Conservation (phyloP, 2,329 filamentous ascomycete species). For the Stagonosporopsis chrysanthemi region DNA sequence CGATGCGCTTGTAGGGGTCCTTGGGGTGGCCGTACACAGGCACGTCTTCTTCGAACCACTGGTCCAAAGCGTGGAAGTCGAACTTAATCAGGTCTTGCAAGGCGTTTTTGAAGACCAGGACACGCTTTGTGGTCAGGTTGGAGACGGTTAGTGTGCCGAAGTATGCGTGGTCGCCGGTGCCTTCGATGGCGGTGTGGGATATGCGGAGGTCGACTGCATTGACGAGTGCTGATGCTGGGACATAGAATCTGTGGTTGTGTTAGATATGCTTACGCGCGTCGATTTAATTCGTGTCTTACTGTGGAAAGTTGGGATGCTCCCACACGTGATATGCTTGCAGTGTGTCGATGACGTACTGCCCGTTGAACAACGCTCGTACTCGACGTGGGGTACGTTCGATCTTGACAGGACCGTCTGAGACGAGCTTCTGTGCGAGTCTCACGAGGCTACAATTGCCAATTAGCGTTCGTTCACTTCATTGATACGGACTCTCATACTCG, state of each 20-base stretch:
- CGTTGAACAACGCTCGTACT: conserved; percentile 44
- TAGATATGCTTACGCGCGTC: background rate
- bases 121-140: conserved; percentile 26
- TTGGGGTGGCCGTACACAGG: conserved; percentile 70
- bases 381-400: conserved; percentile 39
- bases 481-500: conserved; percentile 10
- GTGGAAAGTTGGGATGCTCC: conserved; percentile 48
- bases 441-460: conserved; percentile 43
- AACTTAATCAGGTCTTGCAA: conserved; percentile 42
- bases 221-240: conserved; percentile 34
- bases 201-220: background rate
- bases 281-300: conserved; percentile 26
- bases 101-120: conserved; percentile 39
- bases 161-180: conserved; percentile 22
- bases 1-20: conserved; percentile 71
- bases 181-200: background rate
- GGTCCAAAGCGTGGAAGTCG: conserved; percentile 46
- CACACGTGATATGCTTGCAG: conserved; percentile 46
- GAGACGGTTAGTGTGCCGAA: conserved; percentile 33
- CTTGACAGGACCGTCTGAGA: conserved; percentile 49
- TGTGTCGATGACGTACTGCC: conserved; percentile 46
- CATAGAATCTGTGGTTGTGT: conserved; percentile 33
- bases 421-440: conserved; percentile 53
- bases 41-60: conserved; percentile 66
- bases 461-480: background rate